These are phyloP conservation scores for Amphibolis antarctica DNA, from an alignment of 106 monocot genomes.

Conservation along the genomic window DNA sequence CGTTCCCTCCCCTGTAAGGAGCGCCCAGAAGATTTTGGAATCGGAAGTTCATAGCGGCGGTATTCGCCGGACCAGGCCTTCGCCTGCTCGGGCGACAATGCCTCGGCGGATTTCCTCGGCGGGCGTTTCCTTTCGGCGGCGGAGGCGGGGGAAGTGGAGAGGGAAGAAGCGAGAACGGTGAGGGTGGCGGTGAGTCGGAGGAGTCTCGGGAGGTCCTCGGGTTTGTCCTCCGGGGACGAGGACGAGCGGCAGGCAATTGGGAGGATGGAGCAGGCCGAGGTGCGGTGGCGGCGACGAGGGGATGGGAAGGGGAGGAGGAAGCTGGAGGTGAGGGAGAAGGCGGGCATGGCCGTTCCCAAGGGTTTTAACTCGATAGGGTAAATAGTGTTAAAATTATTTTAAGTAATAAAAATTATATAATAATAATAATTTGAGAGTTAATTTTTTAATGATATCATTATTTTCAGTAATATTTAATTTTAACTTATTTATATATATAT, in stretches of 20 bases:
- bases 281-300: not conserved
- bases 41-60: too few species aligned
- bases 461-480: too few species aligned
- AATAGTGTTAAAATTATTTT: too few species aligned
- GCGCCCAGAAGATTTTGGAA: too few species aligned
- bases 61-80: constrained; percentile 36
- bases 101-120: constrained; percentile 26
- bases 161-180: constrained; percentile 29
- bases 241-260: not conserved
- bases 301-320: not conserved
- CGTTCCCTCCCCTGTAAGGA: too few species aligned
- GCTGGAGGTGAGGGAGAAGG: constrained; percentile 10
- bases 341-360: constrained; percentile 9
- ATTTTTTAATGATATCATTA: too few species aligned
- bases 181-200: constrained; percentile 5
- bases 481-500: too few species aligned
- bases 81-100: constrained; percentile 50
- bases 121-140: constrained; percentile 36
- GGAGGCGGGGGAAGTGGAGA: constrained; percentile 37
- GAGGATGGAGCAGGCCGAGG: not conserved
- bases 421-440: too few species aligned
- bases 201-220: not conserved
- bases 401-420: too few species aligned
- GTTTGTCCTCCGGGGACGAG: too few species aligned
- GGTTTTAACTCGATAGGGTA: too few species aligned